phyloP scores from a whole-genome alignment of 805 yeast species.

The Maudiozyma serrabonitensis region DNA sequence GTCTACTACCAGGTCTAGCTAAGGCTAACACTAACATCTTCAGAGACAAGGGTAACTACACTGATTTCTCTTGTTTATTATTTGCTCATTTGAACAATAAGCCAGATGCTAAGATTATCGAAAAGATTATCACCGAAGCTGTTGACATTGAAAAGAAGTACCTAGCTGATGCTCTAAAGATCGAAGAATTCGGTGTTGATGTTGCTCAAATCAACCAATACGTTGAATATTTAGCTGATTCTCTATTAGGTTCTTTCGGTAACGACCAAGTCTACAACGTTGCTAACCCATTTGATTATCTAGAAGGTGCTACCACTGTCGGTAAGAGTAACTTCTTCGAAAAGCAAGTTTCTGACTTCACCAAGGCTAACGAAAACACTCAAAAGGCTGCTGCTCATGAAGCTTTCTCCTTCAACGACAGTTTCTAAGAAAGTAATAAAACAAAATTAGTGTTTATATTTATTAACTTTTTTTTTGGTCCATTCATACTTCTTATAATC shows the following conservation, averaged over 20 bases:
- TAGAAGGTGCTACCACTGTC: slow-evolving; percentile 94
- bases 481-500: not conserved
- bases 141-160: slow-evolving; percentile 86
- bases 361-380: slow-evolving; percentile 77
- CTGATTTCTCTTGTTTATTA: slow-evolving; percentile 92
- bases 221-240: slow-evolving; percentile 93
- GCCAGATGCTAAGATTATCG: slow-evolving; percentile 67
- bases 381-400: slow-evolving; percentile 36
- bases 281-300: slow-evolving; percentile 90
- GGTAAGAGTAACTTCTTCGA: slow-evolving; percentile 98
- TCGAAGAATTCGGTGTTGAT: slow-evolving; percentile 88
- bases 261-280: slow-evolving; percentile 79
- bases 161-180: slow-evolving; percentile 86
- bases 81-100: slow-evolving; percentile 86
- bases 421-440: slow-evolving; percentile 44
- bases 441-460: not conserved
- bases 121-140: slow-evolving; percentile 85
- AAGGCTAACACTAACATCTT: slow-evolving; percentile 93
- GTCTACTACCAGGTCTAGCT: slow-evolving; percentile 94
- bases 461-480: not conserved
- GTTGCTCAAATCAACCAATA: slow-evolving; percentile 85
- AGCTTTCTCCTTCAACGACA: slow-evolving; percentile 81
- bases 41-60: slow-evolving; percentile 96
- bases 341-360: slow-evolving; percentile 96
- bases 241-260: slow-evolving; percentile 81